phyloP scores from a whole-genome alignment of 768 basidiomycete species.

The Mycena filopes region DNA sequence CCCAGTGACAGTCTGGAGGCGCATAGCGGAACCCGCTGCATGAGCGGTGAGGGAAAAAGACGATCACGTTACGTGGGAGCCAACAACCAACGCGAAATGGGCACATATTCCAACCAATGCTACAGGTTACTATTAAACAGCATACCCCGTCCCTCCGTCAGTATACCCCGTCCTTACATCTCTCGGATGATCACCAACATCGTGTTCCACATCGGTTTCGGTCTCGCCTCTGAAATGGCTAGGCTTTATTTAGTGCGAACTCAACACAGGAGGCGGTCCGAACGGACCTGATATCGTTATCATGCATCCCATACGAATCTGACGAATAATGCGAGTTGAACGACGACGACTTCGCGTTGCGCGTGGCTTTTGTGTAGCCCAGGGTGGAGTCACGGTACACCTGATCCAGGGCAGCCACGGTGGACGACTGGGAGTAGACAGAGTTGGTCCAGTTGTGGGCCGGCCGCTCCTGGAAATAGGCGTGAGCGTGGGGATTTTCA shows the following conservation, averaged over 20 bases:
- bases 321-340: neutral
- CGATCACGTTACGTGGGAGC: neutral
- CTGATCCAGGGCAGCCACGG: neutral
- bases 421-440: neutral
- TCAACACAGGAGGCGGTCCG: neutral
- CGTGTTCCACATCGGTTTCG: neutral
- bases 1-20: conserved; percentile 16
- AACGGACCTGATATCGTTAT: no score
- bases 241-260: neutral
- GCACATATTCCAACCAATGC: no score
- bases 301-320: neutral
- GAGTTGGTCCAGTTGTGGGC: neutral
- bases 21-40: conserved; percentile 17
- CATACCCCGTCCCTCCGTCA: neutral
- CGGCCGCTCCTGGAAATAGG: neutral
- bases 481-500: neutral
- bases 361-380: neutral
- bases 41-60: neutral
- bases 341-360: neutral
- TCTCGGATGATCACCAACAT: neutral
- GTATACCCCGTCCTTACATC: neutral
- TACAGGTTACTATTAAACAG: no score
- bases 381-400: neutral
- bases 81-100: conserved; percentile 14
- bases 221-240: neutral